Evolutionary conservation across 768 basidiomycete genomes (phyloP), one percentile per base, ranked within the genome.

Genomic region (Pisolithus sp.): DNA sequence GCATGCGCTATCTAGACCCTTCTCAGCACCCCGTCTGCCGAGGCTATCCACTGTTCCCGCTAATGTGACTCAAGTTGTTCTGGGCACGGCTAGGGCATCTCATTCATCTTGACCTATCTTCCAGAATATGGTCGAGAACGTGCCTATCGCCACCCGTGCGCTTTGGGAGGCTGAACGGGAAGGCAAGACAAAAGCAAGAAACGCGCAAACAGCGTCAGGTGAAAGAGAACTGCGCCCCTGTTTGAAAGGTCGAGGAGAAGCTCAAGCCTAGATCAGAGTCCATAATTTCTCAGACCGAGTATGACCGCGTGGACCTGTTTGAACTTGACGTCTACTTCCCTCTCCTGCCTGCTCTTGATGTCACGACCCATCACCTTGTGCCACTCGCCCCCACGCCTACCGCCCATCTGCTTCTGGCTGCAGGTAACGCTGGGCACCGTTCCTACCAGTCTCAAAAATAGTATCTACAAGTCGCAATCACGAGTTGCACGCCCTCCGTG

Each of bases 361-460:
- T 84, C 4, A 82, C 78, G 10, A 88, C 89, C 8, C 75, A 74
- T 57, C 80, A 92, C 46, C 76, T 87, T 46, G 76, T 92, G 28
- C 88, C 89, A 48, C 78, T 92, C 53, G 84, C 83, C 0, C 88
- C 89, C 1, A 85, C 85, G 2, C 84, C 88, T 7, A 80, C 82
- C 0, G 64, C 75, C 4, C 82, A 82, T n/a, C 64, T 80, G 9
- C 88, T 86, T 4, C 73, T 90, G 48, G 70, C 70, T 4, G 53
- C 51, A 7, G 42, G 57, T 28, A 57, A 57, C 7, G 21, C 43
- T 13, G 54, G 55, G 13, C 67, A 70, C 43, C 62, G 62, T 1
- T 85, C 13, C 72, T 89, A 4, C 84, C 85, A 0, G 63, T 86
- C 4, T 64, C 78, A 10, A 64, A 75, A 6, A 59, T 90, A 24